Conservation (phyloP, 345 rosid genomes). For the Camelina sativa region DNA sequence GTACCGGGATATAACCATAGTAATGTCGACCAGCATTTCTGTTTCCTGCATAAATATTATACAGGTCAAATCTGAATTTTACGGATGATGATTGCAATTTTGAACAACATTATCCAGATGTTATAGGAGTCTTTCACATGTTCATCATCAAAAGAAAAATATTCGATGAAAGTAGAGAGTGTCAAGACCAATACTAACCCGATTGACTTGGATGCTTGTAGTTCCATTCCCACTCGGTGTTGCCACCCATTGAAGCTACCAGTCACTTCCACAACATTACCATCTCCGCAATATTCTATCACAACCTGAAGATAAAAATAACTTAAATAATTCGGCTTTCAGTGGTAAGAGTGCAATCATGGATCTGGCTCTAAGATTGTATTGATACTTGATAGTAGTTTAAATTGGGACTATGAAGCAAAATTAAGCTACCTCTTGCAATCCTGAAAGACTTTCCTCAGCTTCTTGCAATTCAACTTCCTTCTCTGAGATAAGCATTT, state of each 20-base stretch:
- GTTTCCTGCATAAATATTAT: slow-evolving; percentile 51
- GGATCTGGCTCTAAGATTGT: neutral
- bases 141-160: neutral
- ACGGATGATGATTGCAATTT: neutral
- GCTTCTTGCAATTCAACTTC: slow-evolving; percentile 77
- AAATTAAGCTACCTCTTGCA: slow-evolving; percentile 65
- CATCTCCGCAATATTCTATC: slow-evolving; percentile 73
- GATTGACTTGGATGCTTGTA: slow-evolving; percentile 50
- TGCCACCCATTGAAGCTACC: slow-evolving; percentile 99
- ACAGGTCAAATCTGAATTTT: neutral
- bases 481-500: slow-evolving; percentile 67
- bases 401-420: neutral
- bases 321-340: neutral
- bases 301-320: slow-evolving; percentile 55
- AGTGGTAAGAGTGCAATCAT: neutral
- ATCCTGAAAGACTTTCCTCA: slow-evolving; percentile 80
- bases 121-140: slow-evolving; percentile 8
- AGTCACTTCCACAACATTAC: slow-evolving; percentile 85
- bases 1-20: slow-evolving; percentile 96
- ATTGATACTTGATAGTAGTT: neutral
- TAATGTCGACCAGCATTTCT: slow-evolving; percentile 68
- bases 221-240: slow-evolving; percentile 78
- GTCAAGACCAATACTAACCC: slow-evolving; percentile 38
- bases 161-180: neutral
- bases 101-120: neutral